Evolutionary conservation across 768 basidiomycete species (phyloP), one percentile per base, ranked within the genome.

Genomic region (Kwoniella dendrophila): DNA sequence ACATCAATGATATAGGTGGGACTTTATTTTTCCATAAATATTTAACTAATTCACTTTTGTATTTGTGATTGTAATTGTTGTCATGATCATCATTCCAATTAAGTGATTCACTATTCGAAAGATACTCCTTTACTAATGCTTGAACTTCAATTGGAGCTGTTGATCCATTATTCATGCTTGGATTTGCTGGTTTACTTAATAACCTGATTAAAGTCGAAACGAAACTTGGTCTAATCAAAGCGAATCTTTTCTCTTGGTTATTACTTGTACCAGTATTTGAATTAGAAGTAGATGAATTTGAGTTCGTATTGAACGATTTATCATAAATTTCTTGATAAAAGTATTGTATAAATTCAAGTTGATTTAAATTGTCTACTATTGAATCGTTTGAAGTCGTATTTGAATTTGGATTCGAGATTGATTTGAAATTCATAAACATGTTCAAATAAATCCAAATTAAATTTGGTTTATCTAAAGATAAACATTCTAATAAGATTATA

Each of bases 381-480:
- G 30, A 7, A 14, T 33, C 36, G 10, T 40, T 26, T 27, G 30
- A 8, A 18, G 26, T 40, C 41, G 36, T 38, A 38, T 38, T 18
- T 38, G 36, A 8, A 18, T 38, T 20, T 43, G 7, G n/a, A n/a
- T n/a, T n/a, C n/a, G n/a, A n/a, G n/a, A 33, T 47, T 30, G 0
- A 22, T 34, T 30, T 83, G 60, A 89, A 86, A 69, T 86, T 86
- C 50, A 82, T 83, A 72, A 87, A 90, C 29, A 93, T 74, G 1
- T 85, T 85, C 2, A 93, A 81, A 73, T 92, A 88, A 0, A 87
- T 83, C 67, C 88, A 86, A 3, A 94, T 79, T 0, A 89, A 87
- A 60, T 86, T 84, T 12, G 88, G 86, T 74, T 95, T 96, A 79
- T 94, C 93, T 74, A 90, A 87, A n/a, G 92, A 81, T 51, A 97